Evolutionary conservation across 768 basidiomycete genomes (phyloP), one percentile per base, ranked within the genome.

Genomic region (Saitozyma sp.): DNA sequence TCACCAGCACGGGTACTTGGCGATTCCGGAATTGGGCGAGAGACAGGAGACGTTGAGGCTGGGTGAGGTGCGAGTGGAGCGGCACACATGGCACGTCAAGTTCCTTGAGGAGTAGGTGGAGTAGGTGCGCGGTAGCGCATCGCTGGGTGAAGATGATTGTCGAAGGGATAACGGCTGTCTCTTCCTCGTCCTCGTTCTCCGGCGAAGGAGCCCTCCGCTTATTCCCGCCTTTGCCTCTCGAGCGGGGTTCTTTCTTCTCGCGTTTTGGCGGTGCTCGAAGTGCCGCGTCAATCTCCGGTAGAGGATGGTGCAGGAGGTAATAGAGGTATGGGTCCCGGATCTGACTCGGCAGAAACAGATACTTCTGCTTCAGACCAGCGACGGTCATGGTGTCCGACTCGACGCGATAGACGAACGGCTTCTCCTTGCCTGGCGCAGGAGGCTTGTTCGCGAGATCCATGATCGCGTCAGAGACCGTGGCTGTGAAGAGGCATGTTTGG

Each of bases 401-500:
- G 79, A 90, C 90, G 45, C 89, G 83, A 78, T 96, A 88, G 29
- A 96, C 83, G 73, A 94, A 95, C 0, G 92, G 91, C 65, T 85
- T 87, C 73, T 88, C 84, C 79, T 95, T 98, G 6, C 94, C 95
- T 0, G 84, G 83, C 67, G 86, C 84, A 2, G 93, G 91, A 8
- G 87, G 80, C 17, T 88, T 87, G 43, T 84, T 82, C 7, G 88
- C 89, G 19, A 97, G 75, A 8, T 84, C 82, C 71, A 94, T 90
- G 61, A 99, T 91, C 0, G 92, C 86, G 7, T 88, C 84, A 6
- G 92, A 94, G 64, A 95, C 82, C 1, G 96, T 99, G 0, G 96
- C 96, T 0, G 96, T 99, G 80, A 98, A 98, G 48, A 99, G 84
- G 70, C 92, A 91, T 0, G 95, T 98, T 77, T 98, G 95, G n/a